Base-by-base conservation (phyloP, 169 alveolate genomes). In the Plasmodium yoelii region DNA sequence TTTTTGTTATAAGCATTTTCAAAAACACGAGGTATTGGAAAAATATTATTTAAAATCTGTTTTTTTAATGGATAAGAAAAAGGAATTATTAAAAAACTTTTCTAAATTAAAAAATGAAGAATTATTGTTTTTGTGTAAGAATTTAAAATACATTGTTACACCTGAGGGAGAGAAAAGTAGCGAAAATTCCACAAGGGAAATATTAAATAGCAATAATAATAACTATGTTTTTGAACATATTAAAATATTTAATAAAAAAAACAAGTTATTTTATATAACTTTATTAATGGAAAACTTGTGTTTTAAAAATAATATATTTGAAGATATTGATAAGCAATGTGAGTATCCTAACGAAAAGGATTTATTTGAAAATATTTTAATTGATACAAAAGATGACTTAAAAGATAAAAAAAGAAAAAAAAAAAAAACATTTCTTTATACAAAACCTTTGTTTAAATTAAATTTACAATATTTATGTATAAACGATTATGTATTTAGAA, bases 401-500 rank as follows among this genome's bases (percentile, higher is more conserved):
- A 82, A 82, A 22, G 46, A 34, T 12, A 22, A 39, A 26, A 26
- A 61, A 61, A 61, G 26, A 61, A 68, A 47, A 39, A 67, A 65
- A 61, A 82, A 61, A 51, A 82, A 82, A 67, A 67, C 69, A 7
- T 28, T 82, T n/a, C 70, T 82, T 57, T 67, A 82, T 46, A 82
- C 90, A n/a, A 82, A 82, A 47, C 92, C 98, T 2, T 93, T 96
- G 69, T 97, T 97, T 73, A 97, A 97, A 90, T 91, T 97, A 91
- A 96, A 96, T 73, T 92, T 95, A 72, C 98, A 96, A 87, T 97
- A 96, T 88, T 92, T 97, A 71, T 94, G 98, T 15, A 74, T 97
- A 74, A 96, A 94, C 87, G 99, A 97, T 89, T 96, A 96, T 89
- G 82, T 97, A 64, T 93, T 94, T 86, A 93, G 98, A 26, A 97